These are phyloP conservation scores for Trametes punicea DNA, from an alignment of 768 basidiomycete species.

Conservation along the genomic window DNA sequence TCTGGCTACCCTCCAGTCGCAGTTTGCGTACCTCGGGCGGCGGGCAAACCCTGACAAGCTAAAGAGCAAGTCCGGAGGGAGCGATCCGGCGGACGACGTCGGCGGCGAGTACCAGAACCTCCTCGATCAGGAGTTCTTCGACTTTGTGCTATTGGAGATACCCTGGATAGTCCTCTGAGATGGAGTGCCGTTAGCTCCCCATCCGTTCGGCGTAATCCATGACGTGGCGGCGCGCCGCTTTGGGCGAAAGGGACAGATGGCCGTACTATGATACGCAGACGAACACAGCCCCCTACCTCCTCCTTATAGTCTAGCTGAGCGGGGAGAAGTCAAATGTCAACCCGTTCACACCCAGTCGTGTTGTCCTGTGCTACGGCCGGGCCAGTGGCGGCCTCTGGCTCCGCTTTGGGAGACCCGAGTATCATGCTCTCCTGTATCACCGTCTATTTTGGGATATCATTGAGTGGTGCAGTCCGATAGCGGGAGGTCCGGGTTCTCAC, in stretches of 20 bases:
- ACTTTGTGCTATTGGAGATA: constrained; percentile 92
- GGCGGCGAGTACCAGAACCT: constrained; percentile 89
- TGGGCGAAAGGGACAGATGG: background rate
- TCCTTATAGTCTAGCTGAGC: background rate
- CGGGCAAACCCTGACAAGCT: constrained; percentile 39
- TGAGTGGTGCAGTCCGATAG: background rate
- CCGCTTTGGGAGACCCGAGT: background rate
- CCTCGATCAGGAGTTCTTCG: constrained; percentile 94
- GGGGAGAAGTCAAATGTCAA: constrained; percentile 1
- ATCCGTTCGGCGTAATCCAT: background rate
- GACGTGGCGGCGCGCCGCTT: background rate
- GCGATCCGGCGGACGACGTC: constrained; percentile 58
- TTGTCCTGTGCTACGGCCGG: background rate
- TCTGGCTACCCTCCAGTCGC: constrained; percentile 64
- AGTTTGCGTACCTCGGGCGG: constrained; percentile 81
- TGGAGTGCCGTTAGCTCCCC: background rate
- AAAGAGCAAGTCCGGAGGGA: constrained; percentile 41
- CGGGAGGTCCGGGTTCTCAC: no score
- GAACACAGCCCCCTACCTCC: background rate
- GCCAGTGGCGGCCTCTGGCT: background rate
- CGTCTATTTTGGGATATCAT: background rate
- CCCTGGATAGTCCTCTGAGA: constrained; percentile 77
- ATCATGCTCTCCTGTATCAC: background rate
- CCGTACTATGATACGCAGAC: constrained; percentile 5
- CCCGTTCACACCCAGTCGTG: constrained; percentile 9